phyloP scores from a whole-genome alignment of 768 basidiomycete species.

The Antrodiella citrinella region DNA sequence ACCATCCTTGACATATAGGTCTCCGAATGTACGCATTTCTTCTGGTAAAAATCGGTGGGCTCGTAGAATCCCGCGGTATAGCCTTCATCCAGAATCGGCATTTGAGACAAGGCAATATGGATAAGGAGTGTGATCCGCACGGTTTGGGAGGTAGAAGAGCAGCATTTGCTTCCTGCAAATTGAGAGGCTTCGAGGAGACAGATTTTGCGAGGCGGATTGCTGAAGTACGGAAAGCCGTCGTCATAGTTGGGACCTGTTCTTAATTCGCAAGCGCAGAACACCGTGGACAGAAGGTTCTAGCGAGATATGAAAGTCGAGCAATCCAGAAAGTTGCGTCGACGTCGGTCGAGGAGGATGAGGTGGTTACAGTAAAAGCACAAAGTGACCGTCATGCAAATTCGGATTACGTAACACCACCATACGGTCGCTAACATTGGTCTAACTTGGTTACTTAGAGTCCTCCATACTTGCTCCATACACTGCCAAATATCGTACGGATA shows the following conservation, averaged over 20 bases:
- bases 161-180: conserved; percentile 53
- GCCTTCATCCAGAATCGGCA: conserved; percentile 30
- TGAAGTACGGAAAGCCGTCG: background rate
- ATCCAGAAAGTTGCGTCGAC: too few relatives aligned
- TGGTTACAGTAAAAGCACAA: too few relatives aligned
- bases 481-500: too few relatives aligned
- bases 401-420: too few relatives aligned
- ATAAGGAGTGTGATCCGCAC: conserved; percentile 33
- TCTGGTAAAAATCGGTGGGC: conserved; percentile 63
- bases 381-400: too few relatives aligned
- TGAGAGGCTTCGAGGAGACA: conserved; percentile 47
- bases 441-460: too few relatives aligned
- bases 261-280: too few relatives aligned
- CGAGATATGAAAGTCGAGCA: too few relatives aligned
- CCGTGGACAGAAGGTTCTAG: too few relatives aligned
- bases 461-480: too few relatives aligned
- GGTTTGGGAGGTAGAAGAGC: conserved; percentile 77
- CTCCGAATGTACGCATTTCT: conserved; percentile 82
- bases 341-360: too few relatives aligned
- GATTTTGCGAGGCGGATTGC: conserved; percentile 44
- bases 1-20: conserved; percentile 81
- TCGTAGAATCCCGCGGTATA: conserved; percentile 76
- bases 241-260: background rate
- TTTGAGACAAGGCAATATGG: background rate
- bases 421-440: too few relatives aligned